Evolutionary conservation across 202 grass and related monocot species (phyloP).

Genomic region (Elaeis oleifera): DNA sequence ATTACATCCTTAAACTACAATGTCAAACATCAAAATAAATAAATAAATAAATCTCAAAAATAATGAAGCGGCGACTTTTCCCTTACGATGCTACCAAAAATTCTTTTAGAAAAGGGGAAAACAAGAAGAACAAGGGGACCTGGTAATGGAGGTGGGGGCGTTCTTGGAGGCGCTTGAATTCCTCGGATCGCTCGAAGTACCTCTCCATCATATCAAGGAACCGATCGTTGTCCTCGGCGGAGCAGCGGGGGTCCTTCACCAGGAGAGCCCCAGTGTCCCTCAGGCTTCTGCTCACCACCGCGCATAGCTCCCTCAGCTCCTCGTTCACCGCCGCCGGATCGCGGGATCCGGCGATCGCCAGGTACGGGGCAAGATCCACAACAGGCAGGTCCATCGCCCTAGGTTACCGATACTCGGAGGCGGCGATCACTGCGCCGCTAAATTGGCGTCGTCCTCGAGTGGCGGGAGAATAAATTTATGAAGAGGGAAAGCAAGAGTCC

Average conservation of each 20-base stretch:
- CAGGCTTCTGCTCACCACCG: conserved; percentile 65
- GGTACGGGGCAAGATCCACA: too few relatives aligned
- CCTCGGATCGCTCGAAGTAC: conserved; percentile 74
- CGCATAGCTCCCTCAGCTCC: conserved; percentile 55
- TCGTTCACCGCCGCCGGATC: conserved; percentile 18
- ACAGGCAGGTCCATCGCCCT: too few relatives aligned
- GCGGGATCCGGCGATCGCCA: background rate
- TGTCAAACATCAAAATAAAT: too few relatives aligned
- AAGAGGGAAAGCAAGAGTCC: too few relatives aligned
- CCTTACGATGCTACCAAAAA: too few relatives aligned
- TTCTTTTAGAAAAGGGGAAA: background rate
- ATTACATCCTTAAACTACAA: too few relatives aligned
- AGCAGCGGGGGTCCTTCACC: conserved; percentile 89
- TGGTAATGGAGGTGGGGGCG: conserved; percentile 89
- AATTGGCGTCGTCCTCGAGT: too few relatives aligned
- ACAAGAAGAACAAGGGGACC: conserved; percentile 28
- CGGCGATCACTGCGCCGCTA: too few relatives aligned
- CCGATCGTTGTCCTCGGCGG: conserved; percentile 74
- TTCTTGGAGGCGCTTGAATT: conserved; percentile 83
- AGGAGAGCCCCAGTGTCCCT: conserved; percentile 81
- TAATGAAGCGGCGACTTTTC: too few relatives aligned
- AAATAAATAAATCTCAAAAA: too few relatives aligned
- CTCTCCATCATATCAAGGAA: conserved; percentile 94
- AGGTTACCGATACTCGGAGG: too few relatives aligned
- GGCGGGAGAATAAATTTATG: too few relatives aligned